Percentiles rank a stretch among this genome's conserved stretches.
Conservation (phyloP, 1,139 yeast species). For the Candida tropicalis region DNA sequence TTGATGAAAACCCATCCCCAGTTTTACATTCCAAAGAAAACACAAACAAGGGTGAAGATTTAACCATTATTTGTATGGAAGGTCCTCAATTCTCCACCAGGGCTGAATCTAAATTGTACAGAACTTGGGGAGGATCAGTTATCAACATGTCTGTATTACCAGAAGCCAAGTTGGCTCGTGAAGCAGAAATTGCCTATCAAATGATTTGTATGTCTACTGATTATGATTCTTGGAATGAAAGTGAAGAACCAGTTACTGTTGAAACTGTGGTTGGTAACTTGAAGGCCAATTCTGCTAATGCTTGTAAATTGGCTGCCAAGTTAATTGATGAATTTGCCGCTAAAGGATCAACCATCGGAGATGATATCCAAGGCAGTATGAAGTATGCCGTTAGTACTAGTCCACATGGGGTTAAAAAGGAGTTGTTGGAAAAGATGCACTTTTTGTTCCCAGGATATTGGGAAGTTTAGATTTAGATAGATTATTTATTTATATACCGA, state of each 20-base stretch:
- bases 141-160: slow-evolving; percentile 97
- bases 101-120: slow-evolving; percentile 91
- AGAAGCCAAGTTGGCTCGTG: slow-evolving; percentile 94
- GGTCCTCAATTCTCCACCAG: slow-evolving; percentile 98
- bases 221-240: slow-evolving; percentile 97
- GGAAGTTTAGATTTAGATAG: slow-evolving; percentile 25
- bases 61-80: slow-evolving; percentile 94
- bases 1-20: slow-evolving; percentile 40
- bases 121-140: slow-evolving; percentile 90
- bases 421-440: slow-evolving; percentile 76
- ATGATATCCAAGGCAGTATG: slow-evolving; percentile 74
- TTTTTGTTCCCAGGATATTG: slow-evolving; percentile 93
- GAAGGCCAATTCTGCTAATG: slow-evolving; percentile 85
- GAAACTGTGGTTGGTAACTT: slow-evolving; percentile 93
- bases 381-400: slow-evolving; percentile 80
- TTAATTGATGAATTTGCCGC: slow-evolving; percentile 68
- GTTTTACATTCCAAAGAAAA: slow-evolving; percentile 57
- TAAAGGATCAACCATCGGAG: slow-evolving; percentile 62
- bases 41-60: slow-evolving; percentile 60
- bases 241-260: slow-evolving; percentile 94
- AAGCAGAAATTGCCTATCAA: slow-evolving; percentile 94
- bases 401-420: slow-evolving; percentile 73
- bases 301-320: slow-evolving; percentile 72
- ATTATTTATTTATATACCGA: neutral
- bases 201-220: slow-evolving; percentile 99